phyloP scores from a whole-genome alignment of 495 filamentous ascomycete genomes.

The Gamarada debralockiae region DNA sequence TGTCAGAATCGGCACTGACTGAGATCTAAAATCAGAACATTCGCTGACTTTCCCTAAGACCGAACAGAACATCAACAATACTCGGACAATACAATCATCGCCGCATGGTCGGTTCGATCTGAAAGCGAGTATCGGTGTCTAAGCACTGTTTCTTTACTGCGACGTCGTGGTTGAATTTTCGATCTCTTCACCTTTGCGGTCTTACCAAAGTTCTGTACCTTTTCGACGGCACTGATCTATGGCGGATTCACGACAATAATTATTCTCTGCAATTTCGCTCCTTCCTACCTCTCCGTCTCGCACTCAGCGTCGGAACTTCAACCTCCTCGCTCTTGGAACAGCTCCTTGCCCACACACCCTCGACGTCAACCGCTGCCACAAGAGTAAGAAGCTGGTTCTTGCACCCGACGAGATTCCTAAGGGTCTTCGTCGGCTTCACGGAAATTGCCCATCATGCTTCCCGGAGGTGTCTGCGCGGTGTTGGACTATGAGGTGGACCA shows the following conservation, averaged over 20 bases:
- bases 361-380: not conserved
- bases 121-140: conserved; percentile 21
- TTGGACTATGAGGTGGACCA: conserved; percentile 98
- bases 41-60: not conserved
- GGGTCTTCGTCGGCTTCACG: conserved; percentile 21
- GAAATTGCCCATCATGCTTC: conserved; percentile 21
- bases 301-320: conserved; percentile 5
- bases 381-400: conserved; percentile 16
- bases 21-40: not conserved
- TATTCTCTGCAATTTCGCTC: conserved; percentile 14
- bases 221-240: conserved; percentile 5
- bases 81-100: conserved; percentile 7
- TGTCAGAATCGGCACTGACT: not conserved
- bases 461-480: conserved; percentile 88
- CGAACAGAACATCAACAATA: not conserved
- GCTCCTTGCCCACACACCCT: not conserved
- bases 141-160: conserved; percentile 16
- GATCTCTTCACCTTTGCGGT: conserved; percentile 1
- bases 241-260: conserved; percentile 14
- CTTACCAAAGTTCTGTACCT: not conserved
- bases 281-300: conserved; percentile 3
- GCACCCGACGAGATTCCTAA: conserved; percentile 20
- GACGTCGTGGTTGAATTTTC: not conserved
- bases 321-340: conserved; percentile 7
- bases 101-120: conserved; percentile 23